Evolutionary conservation across 352 stramenopile species (phyloP).

Genomic region (Globisporangium irregulare): DNA sequence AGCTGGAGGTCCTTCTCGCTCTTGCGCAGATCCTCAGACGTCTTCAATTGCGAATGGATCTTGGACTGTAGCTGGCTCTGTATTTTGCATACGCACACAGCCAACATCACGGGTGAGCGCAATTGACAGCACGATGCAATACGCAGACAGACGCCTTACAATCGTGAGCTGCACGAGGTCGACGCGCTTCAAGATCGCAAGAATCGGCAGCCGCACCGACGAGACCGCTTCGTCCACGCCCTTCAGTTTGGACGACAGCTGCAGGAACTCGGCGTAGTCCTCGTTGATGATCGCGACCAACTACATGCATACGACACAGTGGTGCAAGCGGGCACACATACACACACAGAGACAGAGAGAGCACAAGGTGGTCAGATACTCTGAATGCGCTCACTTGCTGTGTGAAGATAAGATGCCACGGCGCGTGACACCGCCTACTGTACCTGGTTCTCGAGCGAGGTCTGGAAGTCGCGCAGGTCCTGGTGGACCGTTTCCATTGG

Average conservation of each 20-base stretch:
- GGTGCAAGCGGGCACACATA: neutral
- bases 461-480: constrained; percentile 84
- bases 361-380: neutral
- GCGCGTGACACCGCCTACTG: constrained; percentile 6
- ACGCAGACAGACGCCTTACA: constrained; percentile 24
- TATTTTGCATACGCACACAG: neutral
- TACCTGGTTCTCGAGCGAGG: constrained; percentile 80
- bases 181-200: constrained; percentile 76
- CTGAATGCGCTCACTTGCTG: neutral
- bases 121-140: neutral
- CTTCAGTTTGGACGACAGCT: constrained; percentile 86
- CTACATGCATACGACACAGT: constrained; percentile 12
- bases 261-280: constrained; percentile 87
- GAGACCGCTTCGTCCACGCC: constrained; percentile 83
- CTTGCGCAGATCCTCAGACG: constrained; percentile 40
- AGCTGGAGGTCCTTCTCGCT: constrained; percentile 50
- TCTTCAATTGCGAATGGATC: constrained; percentile 49
- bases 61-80: constrained; percentile 49
- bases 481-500: constrained; percentile 85
- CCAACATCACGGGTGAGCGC: neutral
- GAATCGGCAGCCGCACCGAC: constrained; percentile 67
- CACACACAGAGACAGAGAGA: neutral
- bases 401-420: neutral
- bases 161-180: constrained; percentile 63
- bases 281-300: constrained; percentile 89